A percentile compares a stretch with the other conserved stretches of the same genome.
Evolutionary conservation across 306 rosid species (phyloP).

Genomic region (Vachellia collinsii): DNA sequence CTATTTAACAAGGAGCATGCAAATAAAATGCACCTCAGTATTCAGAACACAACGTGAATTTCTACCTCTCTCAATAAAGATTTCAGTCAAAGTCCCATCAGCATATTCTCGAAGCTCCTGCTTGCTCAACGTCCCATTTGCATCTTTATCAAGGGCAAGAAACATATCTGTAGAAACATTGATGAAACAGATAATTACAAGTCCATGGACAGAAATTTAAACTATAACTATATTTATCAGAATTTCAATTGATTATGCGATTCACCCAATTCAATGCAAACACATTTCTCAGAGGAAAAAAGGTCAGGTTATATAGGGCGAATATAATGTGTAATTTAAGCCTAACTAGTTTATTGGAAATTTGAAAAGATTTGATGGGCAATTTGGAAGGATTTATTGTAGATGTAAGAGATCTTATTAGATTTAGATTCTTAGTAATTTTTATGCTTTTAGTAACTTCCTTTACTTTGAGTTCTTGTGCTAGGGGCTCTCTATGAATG

Average conservation of each 20-base stretch:
- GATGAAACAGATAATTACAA: conserved; percentile 27
- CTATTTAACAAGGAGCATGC: conserved; percentile 13
- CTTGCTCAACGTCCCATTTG: conserved; percentile 85
- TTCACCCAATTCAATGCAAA: not conserved
- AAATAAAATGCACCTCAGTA: conserved; percentile 17
- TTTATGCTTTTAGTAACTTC: not conserved
- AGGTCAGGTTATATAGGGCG: not conserved
- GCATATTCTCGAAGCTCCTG: conserved; percentile 97
- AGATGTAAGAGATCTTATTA: not conserved
- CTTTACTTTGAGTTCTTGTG: not conserved
- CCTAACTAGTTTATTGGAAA: not conserved
- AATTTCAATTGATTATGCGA: conserved; percentile 4
- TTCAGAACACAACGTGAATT: conserved; percentile 4
- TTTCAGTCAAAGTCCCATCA: conserved; percentile 94
- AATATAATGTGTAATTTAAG: not conserved
- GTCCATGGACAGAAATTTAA: conserved; percentile 9
- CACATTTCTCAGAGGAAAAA: not conserved
- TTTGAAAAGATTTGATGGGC: not conserved
- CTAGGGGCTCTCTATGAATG: not conserved
- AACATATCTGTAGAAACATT: conserved; percentile 73
- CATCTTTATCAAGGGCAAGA: conserved; percentile 89
- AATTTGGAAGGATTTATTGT: not conserved
- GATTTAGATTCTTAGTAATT: not conserved
- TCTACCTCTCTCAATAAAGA: conserved; percentile 94
- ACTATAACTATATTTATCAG: not conserved